phyloP scores from a whole-genome alignment of 257 asterid genomes.

The Cordia subcordata region DNA sequence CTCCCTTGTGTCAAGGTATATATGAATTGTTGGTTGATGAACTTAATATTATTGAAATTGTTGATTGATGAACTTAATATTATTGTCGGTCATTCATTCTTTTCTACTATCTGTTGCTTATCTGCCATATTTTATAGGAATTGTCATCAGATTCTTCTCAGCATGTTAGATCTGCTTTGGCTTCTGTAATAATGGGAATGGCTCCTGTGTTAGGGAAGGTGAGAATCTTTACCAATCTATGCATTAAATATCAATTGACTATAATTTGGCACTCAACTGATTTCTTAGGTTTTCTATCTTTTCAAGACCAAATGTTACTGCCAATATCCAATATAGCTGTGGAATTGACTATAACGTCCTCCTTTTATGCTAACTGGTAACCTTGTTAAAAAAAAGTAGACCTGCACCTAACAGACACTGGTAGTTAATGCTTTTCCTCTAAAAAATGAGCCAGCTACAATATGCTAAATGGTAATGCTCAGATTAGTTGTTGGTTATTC shows the following conservation, averaged over 20 bases:
- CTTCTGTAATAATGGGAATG: conserved; percentile 97
- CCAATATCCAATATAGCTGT: too few relatives aligned
- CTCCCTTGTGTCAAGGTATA: conserved; percentile 94
- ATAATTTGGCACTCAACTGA: neutral
- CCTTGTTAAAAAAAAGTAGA: too few relatives aligned
- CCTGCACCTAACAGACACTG: too few relatives aligned
- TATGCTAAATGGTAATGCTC: too few relatives aligned
- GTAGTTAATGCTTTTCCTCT: too few relatives aligned
- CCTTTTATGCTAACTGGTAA: too few relatives aligned
- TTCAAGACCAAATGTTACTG: too few relatives aligned
- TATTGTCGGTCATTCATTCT: neutral
- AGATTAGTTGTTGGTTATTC: too few relatives aligned
- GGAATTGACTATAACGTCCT: too few relatives aligned
- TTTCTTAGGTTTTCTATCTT: too few relatives aligned
- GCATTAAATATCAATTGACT: neutral
- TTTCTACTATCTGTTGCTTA: neutral
- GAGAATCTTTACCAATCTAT: neutral
- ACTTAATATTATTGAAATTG: conserved; percentile 5
- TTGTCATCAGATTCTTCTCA: conserved; percentile 90
- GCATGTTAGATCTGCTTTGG: conserved; percentile 91
- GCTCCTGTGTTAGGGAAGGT: conserved; percentile 94
- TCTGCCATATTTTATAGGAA: conserved; percentile 48
- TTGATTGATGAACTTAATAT: conserved; percentile 4
- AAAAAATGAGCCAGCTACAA: too few relatives aligned
- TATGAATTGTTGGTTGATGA: conserved; percentile 9